Evolutionary conservation across 768 basidiomycete species (phyloP).

Genomic region (Leccinum obscurum): DNA sequence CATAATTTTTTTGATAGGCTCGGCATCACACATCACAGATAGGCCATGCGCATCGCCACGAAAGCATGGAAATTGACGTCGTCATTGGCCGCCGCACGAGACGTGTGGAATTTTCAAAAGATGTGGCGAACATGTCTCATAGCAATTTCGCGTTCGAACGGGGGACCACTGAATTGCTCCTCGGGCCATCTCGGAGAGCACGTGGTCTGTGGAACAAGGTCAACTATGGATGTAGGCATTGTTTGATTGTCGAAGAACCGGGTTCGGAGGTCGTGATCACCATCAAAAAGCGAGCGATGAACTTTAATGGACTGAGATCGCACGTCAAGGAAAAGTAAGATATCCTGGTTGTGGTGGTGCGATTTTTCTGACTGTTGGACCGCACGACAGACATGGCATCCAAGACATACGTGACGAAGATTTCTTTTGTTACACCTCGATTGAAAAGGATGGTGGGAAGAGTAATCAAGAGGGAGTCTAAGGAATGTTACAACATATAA

Average conservation of each 20-base stretch:
- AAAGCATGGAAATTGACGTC: conserved; percentile 45
- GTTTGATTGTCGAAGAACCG: conserved; percentile 23
- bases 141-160: conserved; percentile 20
- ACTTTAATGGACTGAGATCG: conserved; percentile 58
- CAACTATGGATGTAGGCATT: conserved; percentile 57
- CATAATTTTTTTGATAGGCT: neutral
- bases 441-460: neutral
- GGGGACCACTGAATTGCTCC: conserved; percentile 22
- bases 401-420: conserved; percentile 54
- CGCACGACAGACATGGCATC: conserved; percentile 47
- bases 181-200: conserved; percentile 21
- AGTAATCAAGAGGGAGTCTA: neutral
- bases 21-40: conserved; percentile 39
- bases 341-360: neutral
- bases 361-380: neutral
- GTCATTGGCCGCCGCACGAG: neutral
- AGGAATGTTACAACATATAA: neutral
- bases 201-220: conserved; percentile 34
- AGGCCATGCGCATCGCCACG: conserved; percentile 66
- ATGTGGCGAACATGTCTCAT: neutral
- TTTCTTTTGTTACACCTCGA: conserved; percentile 34
- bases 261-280: neutral
- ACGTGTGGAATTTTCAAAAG: neutral
- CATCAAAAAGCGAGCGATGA: conserved; percentile 33
- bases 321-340: conserved; percentile 61